Evolutionary conservation across 2,329 filamentous ascomycete species (phyloP).

Genomic region (Didymosphaeria variabile): DNA sequence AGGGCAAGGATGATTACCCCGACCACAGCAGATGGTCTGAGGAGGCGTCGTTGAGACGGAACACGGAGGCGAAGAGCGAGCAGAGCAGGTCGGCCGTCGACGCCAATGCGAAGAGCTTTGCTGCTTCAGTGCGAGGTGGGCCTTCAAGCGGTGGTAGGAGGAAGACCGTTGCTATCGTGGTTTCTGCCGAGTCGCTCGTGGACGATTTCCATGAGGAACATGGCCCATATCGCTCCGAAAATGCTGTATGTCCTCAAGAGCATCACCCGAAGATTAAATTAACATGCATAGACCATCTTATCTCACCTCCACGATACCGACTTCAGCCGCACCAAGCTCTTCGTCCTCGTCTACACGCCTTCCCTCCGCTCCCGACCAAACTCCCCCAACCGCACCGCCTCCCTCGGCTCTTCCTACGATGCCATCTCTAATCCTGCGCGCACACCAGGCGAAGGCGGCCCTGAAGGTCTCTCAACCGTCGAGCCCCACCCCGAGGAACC

Average conservation of each 20-base stretch:
- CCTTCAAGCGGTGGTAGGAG: constrained; percentile 40
- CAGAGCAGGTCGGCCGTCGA: constrained; percentile 46
- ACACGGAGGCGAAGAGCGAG: constrained; percentile 47
- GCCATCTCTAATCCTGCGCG: constrained; percentile 78
- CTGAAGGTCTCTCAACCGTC: constrained; percentile 62
- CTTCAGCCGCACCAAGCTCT: constrained; percentile 76
- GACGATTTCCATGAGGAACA: constrained; percentile 65
- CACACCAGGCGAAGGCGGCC: constrained; percentile 69
- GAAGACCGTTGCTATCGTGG: constrained; percentile 86
- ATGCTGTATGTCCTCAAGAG: constrained; percentile 73
- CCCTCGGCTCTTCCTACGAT: constrained; percentile 83
- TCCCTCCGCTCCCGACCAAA: constrained; percentile 71
- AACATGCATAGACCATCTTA: constrained; percentile 67
- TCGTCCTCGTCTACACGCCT: constrained; percentile 90
- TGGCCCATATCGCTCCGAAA: constrained; percentile 70
- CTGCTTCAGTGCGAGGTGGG: constrained; percentile 37
- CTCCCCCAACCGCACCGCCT: constrained; percentile 58
- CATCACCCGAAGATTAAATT: background rate
- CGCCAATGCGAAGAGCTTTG: constrained; percentile 44
- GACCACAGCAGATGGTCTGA: constrained; percentile 94
- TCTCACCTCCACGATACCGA: constrained; percentile 86
- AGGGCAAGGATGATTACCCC: constrained; percentile 79
- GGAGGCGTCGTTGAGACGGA: constrained; percentile 76
- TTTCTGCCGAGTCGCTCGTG: constrained; percentile 77
- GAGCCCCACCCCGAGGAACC: constrained; percentile 57